Conservation (phyloP, 2,329 filamentous ascomycete species). For the Cordyceps tenuipes region DNA sequence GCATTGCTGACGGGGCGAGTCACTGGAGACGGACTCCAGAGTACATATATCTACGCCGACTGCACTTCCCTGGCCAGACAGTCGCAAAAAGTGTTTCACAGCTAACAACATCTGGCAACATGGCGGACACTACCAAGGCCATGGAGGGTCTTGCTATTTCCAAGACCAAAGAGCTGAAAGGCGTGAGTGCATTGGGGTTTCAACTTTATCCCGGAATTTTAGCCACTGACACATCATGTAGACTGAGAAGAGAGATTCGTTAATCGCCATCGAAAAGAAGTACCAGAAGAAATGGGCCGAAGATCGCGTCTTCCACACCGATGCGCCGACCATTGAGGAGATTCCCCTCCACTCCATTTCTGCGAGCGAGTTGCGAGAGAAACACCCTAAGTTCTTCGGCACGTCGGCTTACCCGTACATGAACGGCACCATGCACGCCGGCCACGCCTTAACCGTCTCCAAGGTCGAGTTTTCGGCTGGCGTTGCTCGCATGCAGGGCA, state of each 20-base stretch:
- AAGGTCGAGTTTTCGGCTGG: conserved; percentile 91
- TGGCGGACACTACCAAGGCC: conserved; percentile 40
- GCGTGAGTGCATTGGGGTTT: conserved; percentile 29
- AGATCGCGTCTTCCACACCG: conserved; percentile 63
- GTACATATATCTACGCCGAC: not conserved
- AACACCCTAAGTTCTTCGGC: conserved; percentile 86
- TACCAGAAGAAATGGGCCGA: conserved; percentile 64
- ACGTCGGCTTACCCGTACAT: conserved; percentile 53
- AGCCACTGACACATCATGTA: conserved; percentile 25
- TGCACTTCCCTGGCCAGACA: not conserved
- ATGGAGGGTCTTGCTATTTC: conserved; percentile 44
- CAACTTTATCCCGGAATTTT: not conserved
- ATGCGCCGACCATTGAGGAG: conserved; percentile 74
- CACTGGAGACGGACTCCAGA: not conserved
- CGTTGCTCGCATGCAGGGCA: conserved; percentile 84
- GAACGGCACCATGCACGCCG: conserved; percentile 83
- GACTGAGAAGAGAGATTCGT: conserved; percentile 80
- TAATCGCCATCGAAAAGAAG: conserved; percentile 80
- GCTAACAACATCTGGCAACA: conserved; percentile 19
- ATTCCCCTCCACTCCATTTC: conserved; percentile 67
- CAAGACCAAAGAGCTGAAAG: conserved; percentile 54
- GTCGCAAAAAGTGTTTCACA: not conserved
- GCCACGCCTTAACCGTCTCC: conserved; percentile 83
- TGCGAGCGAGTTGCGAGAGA: conserved; percentile 65
- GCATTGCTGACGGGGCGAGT: conserved; percentile 8